Evolutionary conservation across 148 eudicot species (phyloP), one percentile per base, ranked within the genome.

Genomic region (Oxyria digyna): DNA sequence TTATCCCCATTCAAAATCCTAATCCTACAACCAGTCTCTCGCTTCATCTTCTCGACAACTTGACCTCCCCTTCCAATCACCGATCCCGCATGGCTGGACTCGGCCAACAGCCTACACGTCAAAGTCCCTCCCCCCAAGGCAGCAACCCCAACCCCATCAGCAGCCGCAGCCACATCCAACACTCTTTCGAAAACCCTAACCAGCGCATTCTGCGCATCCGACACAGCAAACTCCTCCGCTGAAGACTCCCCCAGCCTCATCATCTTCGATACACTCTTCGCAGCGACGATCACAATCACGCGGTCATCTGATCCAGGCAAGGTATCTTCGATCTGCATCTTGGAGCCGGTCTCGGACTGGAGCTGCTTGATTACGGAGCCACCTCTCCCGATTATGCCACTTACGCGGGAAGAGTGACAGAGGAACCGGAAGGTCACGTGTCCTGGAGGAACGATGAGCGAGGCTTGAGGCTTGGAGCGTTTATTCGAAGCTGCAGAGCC

Each of bases 51-150:
- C 80, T 79, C 85, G 40, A 91, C 70, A 3, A 73, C 74, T 31
- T 81, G 85, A 57, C 97, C 96, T 2, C 92, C 88, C 75, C 80
- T 88, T 24, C 97, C 97, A 52, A 91, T 88, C 54, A 91, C 87
- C 0, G 80, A 72, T 72, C 92, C 90, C 3, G 77, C 92, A 62
- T 75, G 76, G 54, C 40, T 59, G 55, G 63, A 73, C 38, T 81
- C 82, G 27, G 75, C 87, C 75, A 91, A 59, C 73, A 87, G 21
- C 79, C 90, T 69, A 76, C 87, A 87, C 74, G 81, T 55, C 37
- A 80, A 82, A 35, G 78, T 26, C 4, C 69, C 69, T 37, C 69
- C 43, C 17, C 69, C 69, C 69, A 66, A 66, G 0, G 24, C 12
- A 2, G 43, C 72, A 45, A 67, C 45, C 72, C 21, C 13, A 15